phyloP scores from a whole-genome alignment of 1,284 basidiomycete species.

The Cutaneotrichosporon sp. region DNA sequence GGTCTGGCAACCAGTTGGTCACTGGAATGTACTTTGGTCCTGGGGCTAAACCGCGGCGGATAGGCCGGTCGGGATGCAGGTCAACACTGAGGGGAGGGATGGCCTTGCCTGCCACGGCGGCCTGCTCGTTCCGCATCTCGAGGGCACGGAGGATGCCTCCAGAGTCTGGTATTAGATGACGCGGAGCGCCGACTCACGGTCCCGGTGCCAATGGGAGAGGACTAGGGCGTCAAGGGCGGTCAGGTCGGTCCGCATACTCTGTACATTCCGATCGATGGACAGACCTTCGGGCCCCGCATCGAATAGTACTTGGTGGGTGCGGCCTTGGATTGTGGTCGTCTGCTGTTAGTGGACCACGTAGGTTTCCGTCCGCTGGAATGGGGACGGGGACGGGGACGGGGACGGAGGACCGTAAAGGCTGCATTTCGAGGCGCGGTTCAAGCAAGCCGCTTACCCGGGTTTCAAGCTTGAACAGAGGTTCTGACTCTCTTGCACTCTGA shows the following conservation, averaged over 20 bases:
- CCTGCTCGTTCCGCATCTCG: slow-evolving; percentile 52
- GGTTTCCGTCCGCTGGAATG: not conserved
- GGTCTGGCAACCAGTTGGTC: slow-evolving; percentile 65
- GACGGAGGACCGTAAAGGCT: not conserved
- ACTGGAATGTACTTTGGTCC: slow-evolving; percentile 62
- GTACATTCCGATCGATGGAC: slow-evolving; percentile 68
- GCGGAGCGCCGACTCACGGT: slow-evolving; percentile 53
- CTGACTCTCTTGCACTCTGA: no score
- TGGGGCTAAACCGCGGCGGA: slow-evolving; percentile 69
- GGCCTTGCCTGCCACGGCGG: slow-evolving; percentile 1
- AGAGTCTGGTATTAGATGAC: slow-evolving; percentile 56
- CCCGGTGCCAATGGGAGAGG: slow-evolving; percentile 78
- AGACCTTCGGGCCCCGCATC: slow-evolving; percentile 75
- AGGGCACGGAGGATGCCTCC: slow-evolving; percentile 61
- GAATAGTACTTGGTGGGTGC: slow-evolving; percentile 63
- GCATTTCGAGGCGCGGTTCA: not conserved
- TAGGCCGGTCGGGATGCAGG: slow-evolving; percentile 70
- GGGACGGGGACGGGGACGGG: not conserved
- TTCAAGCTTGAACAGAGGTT: no score
- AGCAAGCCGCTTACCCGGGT: not conserved
- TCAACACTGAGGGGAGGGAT: slow-evolving; percentile 61
- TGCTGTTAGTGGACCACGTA: slow-evolving; percentile 13
- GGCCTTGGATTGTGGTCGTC: slow-evolving; percentile 52
- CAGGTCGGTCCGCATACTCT: slow-evolving; percentile 61
- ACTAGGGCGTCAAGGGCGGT: slow-evolving; percentile 64